These are phyloP conservation scores for Vanilla planifolia DNA, from an alignment of 106 monocot species.

Conservation along the genomic window DNA sequence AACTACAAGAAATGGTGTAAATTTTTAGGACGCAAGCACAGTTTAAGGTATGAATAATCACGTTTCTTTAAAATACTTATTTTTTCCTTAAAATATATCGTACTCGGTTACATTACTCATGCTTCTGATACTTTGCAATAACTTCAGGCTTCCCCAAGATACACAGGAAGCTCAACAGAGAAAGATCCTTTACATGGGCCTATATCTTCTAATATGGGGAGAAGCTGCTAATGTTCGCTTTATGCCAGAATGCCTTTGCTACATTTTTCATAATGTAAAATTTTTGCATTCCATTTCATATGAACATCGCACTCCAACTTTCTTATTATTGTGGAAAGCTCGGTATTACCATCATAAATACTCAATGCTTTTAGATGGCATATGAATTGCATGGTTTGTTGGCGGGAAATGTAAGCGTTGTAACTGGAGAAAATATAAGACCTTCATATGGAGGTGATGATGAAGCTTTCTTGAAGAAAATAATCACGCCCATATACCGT, in stretches of 20 bases:
- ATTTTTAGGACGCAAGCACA: slow-evolving; percentile 92
- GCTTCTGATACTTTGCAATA: not conserved
- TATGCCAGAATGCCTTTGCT: slow-evolving; percentile 95
- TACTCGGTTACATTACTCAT: slow-evolving; percentile 5
- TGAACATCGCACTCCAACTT: not conserved
- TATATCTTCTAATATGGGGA: slow-evolving; percentile 98
- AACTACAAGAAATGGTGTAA: slow-evolving; percentile 98
- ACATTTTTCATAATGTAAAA: slow-evolving; percentile 94
- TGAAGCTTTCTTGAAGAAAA: slow-evolving; percentile 89
- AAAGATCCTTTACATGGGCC: slow-evolving; percentile 92
- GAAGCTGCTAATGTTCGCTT: slow-evolving; percentile 90
- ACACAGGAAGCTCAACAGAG: slow-evolving; percentile 82
- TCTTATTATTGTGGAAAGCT: not conserved
- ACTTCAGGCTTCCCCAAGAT: slow-evolving; percentile 69
- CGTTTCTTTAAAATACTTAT: slow-evolving; percentile 2
- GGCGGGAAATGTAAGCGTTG: slow-evolving; percentile 91
- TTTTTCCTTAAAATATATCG: not conserved
- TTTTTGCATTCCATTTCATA: not conserved
- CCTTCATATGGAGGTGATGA: slow-evolving; percentile 96
- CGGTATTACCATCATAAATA: not conserved
- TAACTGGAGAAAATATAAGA: slow-evolving; percentile 90
- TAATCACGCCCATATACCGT: slow-evolving; percentile 87
- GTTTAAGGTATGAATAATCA: slow-evolving; percentile 45
- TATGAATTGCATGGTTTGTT: slow-evolving; percentile 90
- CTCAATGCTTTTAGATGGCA: slow-evolving; percentile 70